Percentiles rank a stretch among this genome's conserved stretches.
Conservation (phyloP, 2,329 filamentous ascomycete species). For the Myriosclerotinia duriaeana region DNA sequence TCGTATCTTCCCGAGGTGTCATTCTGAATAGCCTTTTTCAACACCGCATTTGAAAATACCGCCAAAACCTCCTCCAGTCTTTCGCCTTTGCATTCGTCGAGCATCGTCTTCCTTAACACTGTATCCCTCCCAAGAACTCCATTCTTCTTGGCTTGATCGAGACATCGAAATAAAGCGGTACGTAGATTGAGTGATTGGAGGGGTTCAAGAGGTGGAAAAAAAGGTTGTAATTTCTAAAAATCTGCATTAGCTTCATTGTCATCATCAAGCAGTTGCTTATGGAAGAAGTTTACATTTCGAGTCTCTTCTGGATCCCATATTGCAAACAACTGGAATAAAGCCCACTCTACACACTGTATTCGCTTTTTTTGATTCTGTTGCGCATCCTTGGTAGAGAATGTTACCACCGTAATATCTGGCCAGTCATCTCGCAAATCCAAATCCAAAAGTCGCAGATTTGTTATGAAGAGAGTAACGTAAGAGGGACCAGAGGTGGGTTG, state of each 20-base stretch:
- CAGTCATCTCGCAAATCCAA: constrained; percentile 76
- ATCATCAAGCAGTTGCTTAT: too few species aligned
- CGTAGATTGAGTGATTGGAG: constrained; percentile 89
- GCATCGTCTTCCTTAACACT: constrained; percentile 86
- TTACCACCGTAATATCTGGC: constrained; percentile 69
- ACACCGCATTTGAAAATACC: constrained; percentile 77
- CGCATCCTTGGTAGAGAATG: constrained; percentile 66
- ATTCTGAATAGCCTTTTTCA: constrained; percentile 64
- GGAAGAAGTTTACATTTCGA: constrained; percentile 58
- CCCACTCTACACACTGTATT: constrained; percentile 83
- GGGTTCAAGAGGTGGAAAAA: constrained; percentile 87
- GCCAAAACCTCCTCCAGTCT: constrained; percentile 84
- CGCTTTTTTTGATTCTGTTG: constrained; percentile 77
- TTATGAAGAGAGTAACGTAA: constrained; percentile 68
- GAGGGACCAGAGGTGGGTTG: constrained; percentile 44
- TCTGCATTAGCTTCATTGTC: constrained; percentile 4
- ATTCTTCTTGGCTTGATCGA: constrained; percentile 86
- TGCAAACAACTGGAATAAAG: constrained; percentile 80
- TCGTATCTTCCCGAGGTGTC: constrained; percentile 45
- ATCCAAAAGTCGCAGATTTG: constrained; percentile 79
- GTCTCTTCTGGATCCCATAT: constrained; percentile 80
- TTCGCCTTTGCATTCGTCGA: constrained; percentile 94
- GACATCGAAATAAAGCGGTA: constrained; percentile 73
- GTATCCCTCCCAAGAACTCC: constrained; percentile 77
- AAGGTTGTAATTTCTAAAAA: constrained; percentile 76